Percentiles rank a stretch among this genome's conserved stretches.
These are phyloP conservation scores for Chalaropsis thielavioides DNA, from an alignment of 2,329 filamentous ascomycete species.

Conservation along the genomic window DNA sequence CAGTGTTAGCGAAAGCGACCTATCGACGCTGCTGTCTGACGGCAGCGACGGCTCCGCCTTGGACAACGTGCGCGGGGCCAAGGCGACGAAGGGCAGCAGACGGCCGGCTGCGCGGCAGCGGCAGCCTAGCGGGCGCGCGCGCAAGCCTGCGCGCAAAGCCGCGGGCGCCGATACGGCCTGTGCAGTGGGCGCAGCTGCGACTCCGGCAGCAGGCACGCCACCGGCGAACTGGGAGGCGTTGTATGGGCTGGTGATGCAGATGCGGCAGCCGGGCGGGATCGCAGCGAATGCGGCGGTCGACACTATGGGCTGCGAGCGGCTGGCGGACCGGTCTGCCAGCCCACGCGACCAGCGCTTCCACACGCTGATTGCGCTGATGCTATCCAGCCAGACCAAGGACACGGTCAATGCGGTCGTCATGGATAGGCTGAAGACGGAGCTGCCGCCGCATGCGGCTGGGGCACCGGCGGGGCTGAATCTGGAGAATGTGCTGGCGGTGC, in stretches of 20 bases:
- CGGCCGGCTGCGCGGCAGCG: not conserved
- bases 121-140: constrained; percentile 21
- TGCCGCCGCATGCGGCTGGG: constrained; percentile 38
- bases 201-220: constrained; percentile 23
- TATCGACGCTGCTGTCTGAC: not conserved
- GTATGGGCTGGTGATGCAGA: constrained; percentile 61
- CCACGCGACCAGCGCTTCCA: constrained; percentile 58
- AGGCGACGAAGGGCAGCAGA: constrained; percentile 4
- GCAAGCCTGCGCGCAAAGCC: constrained; percentile 25
- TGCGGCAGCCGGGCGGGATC: constrained; percentile 46
- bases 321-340: constrained; percentile 42
- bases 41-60: constrained; percentile 14
- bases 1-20: not conserved
- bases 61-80: not conserved
- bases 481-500: constrained; percentile 60
- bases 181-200: not conserved
- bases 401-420: constrained; percentile 78
- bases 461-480: constrained; percentile 48
- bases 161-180: no score
- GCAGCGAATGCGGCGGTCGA: constrained; percentile 73
- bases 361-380: constrained; percentile 75
- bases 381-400: constrained; percentile 86
- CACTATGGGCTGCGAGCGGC: constrained; percentile 86
- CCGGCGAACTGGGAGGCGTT: constrained; percentile 74
- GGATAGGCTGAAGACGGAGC: constrained; percentile 58